Evolutionary conservation across 768 basidiomycete species (phyloP).

Genomic region (Lactarius hengduanensis): DNA sequence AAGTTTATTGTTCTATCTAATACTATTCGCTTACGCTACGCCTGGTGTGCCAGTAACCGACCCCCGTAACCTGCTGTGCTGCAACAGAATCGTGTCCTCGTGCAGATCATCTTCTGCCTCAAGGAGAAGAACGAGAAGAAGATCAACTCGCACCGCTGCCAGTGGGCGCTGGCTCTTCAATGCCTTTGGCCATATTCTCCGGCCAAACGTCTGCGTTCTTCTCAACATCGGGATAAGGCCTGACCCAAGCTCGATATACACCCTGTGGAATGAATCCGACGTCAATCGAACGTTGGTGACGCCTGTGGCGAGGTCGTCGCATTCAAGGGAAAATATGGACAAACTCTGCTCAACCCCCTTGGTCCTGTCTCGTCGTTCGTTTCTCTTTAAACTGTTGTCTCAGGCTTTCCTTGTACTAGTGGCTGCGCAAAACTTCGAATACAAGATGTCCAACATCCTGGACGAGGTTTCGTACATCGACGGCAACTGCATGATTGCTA

Average conservation of each 20-base stretch:
- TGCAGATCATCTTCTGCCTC: slow-evolving; percentile 53
- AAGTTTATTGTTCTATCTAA: too few species aligned
- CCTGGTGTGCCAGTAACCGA: too few species aligned
- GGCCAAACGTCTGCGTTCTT: slow-evolving; percentile 89
- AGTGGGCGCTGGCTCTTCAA: too few species aligned
- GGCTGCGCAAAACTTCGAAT: slow-evolving; percentile 92
- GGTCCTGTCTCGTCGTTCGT: slow-evolving; percentile 25
- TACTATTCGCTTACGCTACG: too few species aligned
- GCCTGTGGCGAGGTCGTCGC: slow-evolving; percentile 97
- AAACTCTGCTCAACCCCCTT: slow-evolving; percentile 78
- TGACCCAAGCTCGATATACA: slow-evolving; percentile 85
- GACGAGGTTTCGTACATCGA: slow-evolving; percentile 75
- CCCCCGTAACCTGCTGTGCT: too few species aligned
- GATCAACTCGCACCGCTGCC: slow-evolving; percentile 92
- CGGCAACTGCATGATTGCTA: neutral
- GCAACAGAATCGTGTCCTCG: too few species aligned
- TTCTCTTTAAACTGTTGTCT: neutral
- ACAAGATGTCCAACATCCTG: slow-evolving; percentile 91
- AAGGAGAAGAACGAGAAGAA: slow-evolving; percentile 51
- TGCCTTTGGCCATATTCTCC: slow-evolving; percentile 73
- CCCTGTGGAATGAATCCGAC: slow-evolving; percentile 93
- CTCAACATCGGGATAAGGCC: slow-evolving; percentile 88
- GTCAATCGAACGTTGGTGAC: slow-evolving; percentile 89
- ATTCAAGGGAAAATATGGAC: slow-evolving; percentile 80
- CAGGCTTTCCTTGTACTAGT: slow-evolving; percentile 41